Evolutionary conservation across 176 grass and related monocot species (phyloP), one percentile per base, ranked within the genome.

Genomic region (Chrysopogon serrulatus): DNA sequence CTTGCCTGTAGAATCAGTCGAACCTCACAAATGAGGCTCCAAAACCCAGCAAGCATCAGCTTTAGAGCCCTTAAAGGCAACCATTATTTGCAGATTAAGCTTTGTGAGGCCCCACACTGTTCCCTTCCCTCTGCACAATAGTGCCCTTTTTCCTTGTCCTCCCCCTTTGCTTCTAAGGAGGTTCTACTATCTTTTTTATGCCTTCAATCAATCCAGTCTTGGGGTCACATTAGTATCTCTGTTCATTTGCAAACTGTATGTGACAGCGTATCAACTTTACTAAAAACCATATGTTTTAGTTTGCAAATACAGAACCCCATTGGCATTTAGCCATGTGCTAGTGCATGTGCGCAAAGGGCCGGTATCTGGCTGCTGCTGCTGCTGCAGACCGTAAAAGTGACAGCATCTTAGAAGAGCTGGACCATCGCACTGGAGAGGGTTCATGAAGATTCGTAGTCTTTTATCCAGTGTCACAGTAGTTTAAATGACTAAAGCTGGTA

Each of bases 11-110:
- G 24, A 37, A 33, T 54, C 23, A n/a, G 19, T 37, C 62, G 6
- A 21, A 72, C 41, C 65, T 77, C 8, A 71, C 53, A 72, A 82
- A 45, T 59, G 67, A 82, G 77, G 28, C 73, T 68, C 82, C 82
- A 78, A 91, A 88, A 85, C 86, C 78, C 71, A 78, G 85, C 79
- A 67, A 73, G 67, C 84, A 74, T 63, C 56, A 85, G 82, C 57
- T 87, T 51, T 86, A 79, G 68, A 62, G 75, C 40, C 80, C 84
- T 90, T 90, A 80, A 91, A 91, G 79, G 71, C 26, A 19, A 13
- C 78, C 76, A 73, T 91, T 88, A 91, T 91, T 91, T 91, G 82
- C 82, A 82, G 15, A 82, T 88, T 88, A 91, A 91, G 86, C 76
- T 85, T 88, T 57, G 45, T 85, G 24, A 91, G 78, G 56, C 65